Percentiles rank a stretch among this genome's conserved stretches.
Evolutionary conservation across 257 asterid species (phyloP).

Genomic region (Lavandula angustifolia): DNA sequence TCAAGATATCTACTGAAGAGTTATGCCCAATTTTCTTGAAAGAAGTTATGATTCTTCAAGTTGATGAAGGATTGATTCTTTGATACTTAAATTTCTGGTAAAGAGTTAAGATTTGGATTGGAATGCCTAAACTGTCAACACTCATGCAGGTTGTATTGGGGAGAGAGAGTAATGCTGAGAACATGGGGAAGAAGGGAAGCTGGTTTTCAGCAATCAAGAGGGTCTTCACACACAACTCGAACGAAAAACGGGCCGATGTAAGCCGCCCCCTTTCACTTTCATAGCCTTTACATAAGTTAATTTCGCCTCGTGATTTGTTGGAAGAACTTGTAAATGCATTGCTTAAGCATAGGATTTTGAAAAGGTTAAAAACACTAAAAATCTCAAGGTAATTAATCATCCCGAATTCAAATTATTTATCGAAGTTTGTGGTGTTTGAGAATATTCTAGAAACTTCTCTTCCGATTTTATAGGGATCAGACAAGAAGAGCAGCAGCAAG

Average conservation of each 20-base stretch:
- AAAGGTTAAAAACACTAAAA: not conserved
- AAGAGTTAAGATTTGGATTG: no score
- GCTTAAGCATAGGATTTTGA: conserved; percentile 3
- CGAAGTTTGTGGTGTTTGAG: not conserved
- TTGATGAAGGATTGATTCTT: no score
- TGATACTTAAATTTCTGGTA: no score
- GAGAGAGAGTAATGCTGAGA: conserved; percentile 72
- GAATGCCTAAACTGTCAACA: no score
- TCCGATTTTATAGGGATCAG: conserved; percentile 46
- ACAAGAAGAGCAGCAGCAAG: conserved; percentile 61
- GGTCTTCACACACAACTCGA: conserved; percentile 70
- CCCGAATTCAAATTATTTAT: no score
- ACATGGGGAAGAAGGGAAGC: conserved; percentile 96
- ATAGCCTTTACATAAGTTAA: no score
- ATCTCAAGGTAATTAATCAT: not conserved
- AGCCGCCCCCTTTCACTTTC: conserved; percentile 35
- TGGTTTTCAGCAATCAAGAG: conserved; percentile 93
- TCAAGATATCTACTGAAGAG: no score
- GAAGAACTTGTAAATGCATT: not conserved
- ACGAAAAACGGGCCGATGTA: conserved; percentile 65
- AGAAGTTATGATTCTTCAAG: no score
- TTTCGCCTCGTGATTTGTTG: conserved; percentile 3
- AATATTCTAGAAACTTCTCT: not conserved
- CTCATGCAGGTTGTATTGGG: conserved; percentile 38
- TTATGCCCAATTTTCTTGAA: no score